These are phyloP conservation scores for Colletotrichum lentis DNA, from an alignment of 2,329 filamentous ascomycete genomes.

Conservation along the genomic window DNA sequence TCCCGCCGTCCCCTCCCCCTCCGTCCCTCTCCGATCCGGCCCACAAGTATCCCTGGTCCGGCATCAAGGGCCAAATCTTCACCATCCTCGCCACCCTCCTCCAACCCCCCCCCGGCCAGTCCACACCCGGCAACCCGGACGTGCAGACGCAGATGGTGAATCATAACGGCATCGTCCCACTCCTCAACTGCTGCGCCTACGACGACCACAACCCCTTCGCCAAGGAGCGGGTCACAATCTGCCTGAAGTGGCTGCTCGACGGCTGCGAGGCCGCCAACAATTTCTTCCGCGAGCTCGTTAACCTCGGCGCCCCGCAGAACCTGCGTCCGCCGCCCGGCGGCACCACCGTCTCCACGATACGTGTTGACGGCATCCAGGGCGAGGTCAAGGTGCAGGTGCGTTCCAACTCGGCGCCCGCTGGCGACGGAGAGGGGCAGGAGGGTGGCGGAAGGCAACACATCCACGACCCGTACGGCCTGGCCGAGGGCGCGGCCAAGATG, in stretches of 20 bases:
- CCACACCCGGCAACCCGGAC: conserved; percentile 70
- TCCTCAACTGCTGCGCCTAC: conserved; percentile 88
- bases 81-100: conserved; percentile 88
- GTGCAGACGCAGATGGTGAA: conserved; percentile 90
- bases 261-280: conserved; percentile 77
- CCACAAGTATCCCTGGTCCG: conserved; percentile 70
- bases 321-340: conserved; percentile 48
- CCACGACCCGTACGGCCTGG: conserved; percentile 50
- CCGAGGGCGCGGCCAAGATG: conserved; percentile 54
- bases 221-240: conserved; percentile 88
- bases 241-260: conserved; percentile 83
- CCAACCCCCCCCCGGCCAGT: conserved; percentile 75
- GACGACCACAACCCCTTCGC: conserved; percentile 95
- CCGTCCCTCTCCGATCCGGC: conserved; percentile 68
- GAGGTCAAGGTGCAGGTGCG: conserved; percentile 65
- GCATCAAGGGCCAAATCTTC: conserved; percentile 92
- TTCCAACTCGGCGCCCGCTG: conserved; percentile 34
- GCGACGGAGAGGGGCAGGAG: conserved; percentile 29
- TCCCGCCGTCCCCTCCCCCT: conserved; percentile 52
- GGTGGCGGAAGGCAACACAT: conserved; percentile 29
- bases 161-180: conserved; percentile 84
- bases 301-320: conserved; percentile 52
- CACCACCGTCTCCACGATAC: conserved; percentile 54
- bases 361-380: conserved; percentile 64
- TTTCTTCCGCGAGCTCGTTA: conserved; percentile 72